These are phyloP conservation scores for Botryosphaeria agaves DNA, from an alignment of 2,329 filamentous ascomycete genomes.

Conservation along the genomic window DNA sequence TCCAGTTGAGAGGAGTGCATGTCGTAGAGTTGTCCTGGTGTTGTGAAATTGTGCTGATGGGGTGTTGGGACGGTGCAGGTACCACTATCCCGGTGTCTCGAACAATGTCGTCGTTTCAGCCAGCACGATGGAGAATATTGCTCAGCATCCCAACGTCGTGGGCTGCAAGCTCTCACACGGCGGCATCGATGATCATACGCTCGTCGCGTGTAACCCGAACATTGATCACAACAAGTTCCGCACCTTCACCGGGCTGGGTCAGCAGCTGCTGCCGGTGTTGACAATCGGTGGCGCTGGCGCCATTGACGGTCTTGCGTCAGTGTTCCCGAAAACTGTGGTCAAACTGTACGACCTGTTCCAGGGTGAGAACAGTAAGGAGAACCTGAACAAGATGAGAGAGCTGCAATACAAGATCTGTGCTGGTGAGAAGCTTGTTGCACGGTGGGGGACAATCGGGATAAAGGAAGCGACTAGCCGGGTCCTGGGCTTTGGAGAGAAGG, in stretches of 20 bases:
- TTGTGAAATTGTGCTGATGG: too few relatives aligned
- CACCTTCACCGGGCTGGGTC: slow-evolving; percentile 47
- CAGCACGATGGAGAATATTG: slow-evolving; percentile 39
- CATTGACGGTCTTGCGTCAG: slow-evolving; percentile 47
- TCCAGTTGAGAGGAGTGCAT: too few relatives aligned
- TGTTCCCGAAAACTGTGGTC: slow-evolving; percentile 46
- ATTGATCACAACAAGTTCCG: slow-evolving; percentile 43
- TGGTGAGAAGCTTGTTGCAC: slow-evolving; percentile 44
- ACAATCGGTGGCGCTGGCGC: slow-evolving; percentile 45
- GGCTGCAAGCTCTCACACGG: slow-evolving; percentile 54
- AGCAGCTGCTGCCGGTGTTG: slow-evolving; percentile 46
- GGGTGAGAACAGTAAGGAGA: slow-evolving; percentile 18
- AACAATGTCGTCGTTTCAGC: slow-evolving; percentile 45
- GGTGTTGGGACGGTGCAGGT: slow-evolving; percentile 24
- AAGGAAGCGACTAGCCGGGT: slow-evolving; percentile 44
- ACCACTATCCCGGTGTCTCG: slow-evolving; percentile 50
- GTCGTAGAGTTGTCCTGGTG: too few relatives aligned
- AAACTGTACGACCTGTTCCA: slow-evolving; percentile 35
- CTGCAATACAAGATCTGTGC: slow-evolving; percentile 44
- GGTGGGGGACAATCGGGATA: slow-evolving; percentile 44
- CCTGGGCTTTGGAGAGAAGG: slow-evolving; percentile 39
- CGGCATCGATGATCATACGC: slow-evolving; percentile 45
- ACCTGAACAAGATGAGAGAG: slow-evolving; percentile 30
- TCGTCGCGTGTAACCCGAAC: slow-evolving; percentile 40
- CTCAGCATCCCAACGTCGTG: slow-evolving; percentile 48